Conservation (phyloP, 331 rosid genomes). For the Rosa hybrid region DNA sequence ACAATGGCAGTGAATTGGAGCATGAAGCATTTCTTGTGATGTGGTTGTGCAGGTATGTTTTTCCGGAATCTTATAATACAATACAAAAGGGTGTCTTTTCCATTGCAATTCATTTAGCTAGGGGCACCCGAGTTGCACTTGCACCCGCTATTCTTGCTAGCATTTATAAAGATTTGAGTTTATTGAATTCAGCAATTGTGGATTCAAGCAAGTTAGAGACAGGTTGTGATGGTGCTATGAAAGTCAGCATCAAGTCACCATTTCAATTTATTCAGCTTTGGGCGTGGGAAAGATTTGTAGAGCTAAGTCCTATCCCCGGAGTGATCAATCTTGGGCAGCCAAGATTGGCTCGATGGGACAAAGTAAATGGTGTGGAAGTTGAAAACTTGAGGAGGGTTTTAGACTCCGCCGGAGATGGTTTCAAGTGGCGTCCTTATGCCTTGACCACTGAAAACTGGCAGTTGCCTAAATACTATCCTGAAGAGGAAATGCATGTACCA, state of each 20-base stretch:
- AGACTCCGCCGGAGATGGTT: not conserved
- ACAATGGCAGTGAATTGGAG: slow-evolving; percentile 45
- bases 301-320: not conserved
- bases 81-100: slow-evolving; percentile 23
- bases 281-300: not conserved
- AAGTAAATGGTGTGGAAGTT: not conserved
- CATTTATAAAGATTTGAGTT: slow-evolving; percentile 26
- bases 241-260: not conserved
- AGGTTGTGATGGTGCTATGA: too few relatives aligned
- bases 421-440: not conserved
- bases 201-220: not conserved
- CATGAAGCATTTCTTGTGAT: slow-evolving; percentile 53
- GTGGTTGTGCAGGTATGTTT: slow-evolving; percentile 47
- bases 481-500: too few relatives aligned
- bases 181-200: slow-evolving; percentile 27
- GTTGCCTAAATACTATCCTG: too few relatives aligned
- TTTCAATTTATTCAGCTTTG: not conserved
- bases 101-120: slow-evolving; percentile 40
- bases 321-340: not conserved
- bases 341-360: not conserved
- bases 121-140: too few relatives aligned
- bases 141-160: too few relatives aligned
- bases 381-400: not conserved
- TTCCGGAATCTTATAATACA: not conserved
- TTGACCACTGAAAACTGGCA: not conserved